phyloP scores from a whole-genome alignment of 2,329 filamentous ascomycete species.

The Verticillium zaregamsianum region DNA sequence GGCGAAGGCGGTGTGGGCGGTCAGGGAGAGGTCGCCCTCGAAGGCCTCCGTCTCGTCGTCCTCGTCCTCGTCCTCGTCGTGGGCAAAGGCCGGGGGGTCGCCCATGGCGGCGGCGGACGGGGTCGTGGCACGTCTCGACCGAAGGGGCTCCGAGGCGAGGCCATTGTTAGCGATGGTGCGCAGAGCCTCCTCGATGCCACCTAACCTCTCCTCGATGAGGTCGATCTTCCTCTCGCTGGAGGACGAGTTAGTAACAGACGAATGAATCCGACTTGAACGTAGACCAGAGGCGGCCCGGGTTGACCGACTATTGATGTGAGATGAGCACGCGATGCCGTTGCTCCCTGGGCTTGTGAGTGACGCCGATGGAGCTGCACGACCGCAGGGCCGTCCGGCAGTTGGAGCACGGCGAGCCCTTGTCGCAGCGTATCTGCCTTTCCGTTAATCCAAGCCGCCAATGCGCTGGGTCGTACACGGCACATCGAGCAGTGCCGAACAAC shows the following conservation, averaged over 20 bases:
- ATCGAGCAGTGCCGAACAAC: too few relatives aligned
- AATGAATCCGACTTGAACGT: not conserved
- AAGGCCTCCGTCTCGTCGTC: constrained; percentile 36
- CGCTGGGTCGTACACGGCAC: not conserved
- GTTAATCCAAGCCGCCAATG: constrained; percentile 7
- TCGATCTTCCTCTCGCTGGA: constrained; percentile 51
- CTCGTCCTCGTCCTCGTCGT: constrained; percentile 30
- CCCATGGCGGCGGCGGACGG: constrained; percentile 10
- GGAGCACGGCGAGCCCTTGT: constrained; percentile 54
- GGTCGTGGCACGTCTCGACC: constrained; percentile 16
- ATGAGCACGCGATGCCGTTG: constrained; percentile 53
- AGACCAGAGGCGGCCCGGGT: not conserved
- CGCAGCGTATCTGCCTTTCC: constrained; percentile 47
- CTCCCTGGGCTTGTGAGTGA: constrained; percentile 51
- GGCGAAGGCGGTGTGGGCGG: constrained; percentile 49
- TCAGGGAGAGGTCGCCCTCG: constrained; percentile 44
- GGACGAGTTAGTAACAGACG: not conserved
- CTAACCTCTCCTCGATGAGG: constrained; percentile 39
- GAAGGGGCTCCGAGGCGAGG: constrained; percentile 4
- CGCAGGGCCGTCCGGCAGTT: constrained; percentile 52
- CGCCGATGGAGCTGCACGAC: constrained; percentile 50
- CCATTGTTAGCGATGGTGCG: constrained; percentile 26
- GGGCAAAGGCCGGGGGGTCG: constrained; percentile 18
- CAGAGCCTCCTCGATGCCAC: constrained; percentile 39
- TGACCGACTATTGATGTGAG: constrained; percentile 54